Base-by-base conservation (phyloP, 805 yeast genomes). In the Cyberlindnera maclurae region DNA sequence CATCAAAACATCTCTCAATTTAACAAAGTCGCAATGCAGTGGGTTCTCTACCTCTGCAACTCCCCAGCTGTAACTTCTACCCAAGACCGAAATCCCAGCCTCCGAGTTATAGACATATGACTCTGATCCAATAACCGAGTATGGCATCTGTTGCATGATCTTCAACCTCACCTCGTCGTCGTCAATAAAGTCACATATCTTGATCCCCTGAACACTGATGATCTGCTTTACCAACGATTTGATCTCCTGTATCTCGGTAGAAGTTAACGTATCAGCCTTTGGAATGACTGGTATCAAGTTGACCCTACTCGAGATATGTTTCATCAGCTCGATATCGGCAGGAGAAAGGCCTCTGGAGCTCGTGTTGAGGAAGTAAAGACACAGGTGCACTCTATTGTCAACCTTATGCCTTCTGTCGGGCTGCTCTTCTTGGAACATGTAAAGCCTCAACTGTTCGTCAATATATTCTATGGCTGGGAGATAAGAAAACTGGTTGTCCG, bases 41-140 rank as follows among this genome's bases (percentile, higher is more conserved):
- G 71, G 73, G 57, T 86, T 81, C 53, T 84, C 95, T 30, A 85
- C 82, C 54, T 88, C 95, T 12, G 85, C 84, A 16, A 74, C 59
- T 1, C 97, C 97, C 96, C 96, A 89, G 13, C 66, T 70, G 63
- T 87, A 89, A 53, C 71, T 70, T 52, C 96, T 71, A 13, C 93
- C 95, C 45, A 82, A 69, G 22, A 83, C 83, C 5, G 42, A 24
- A 5, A 27, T 32, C 2, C 26, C 37, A 8, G 29, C 27, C 16
- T 13, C 37, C 3, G 60, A 44, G 26, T 68, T 8, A 13, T 20
- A 60, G 26, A 68, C 71, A 38, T 60, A 62, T 10, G 70, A 68
- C 45, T 70, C 79, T 2, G 94, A 75, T 15, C 88, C 82, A 43
- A 89, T 75, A 3, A 87, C 65, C 2, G 86, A 68, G 57, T 71